Evolutionary conservation across 148 eudicot species (phyloP).

Genomic region (Persicaria tinctoria): DNA sequence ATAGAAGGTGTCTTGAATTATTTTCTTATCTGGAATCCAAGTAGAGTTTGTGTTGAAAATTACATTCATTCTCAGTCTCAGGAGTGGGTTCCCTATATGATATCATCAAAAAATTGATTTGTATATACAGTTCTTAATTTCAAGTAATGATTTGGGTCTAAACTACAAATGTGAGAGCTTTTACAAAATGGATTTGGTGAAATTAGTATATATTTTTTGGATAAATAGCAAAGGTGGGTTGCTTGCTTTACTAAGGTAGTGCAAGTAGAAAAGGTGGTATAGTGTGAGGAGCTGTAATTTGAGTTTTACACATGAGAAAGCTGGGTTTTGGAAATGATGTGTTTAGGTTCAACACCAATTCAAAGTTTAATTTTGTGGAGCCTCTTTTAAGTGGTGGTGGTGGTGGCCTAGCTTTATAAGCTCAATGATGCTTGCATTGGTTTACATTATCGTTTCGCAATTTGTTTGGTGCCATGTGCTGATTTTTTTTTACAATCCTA

Average conservation of each 20-base stretch:
- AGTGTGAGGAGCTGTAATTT: not conserved
- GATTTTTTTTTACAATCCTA: not conserved
- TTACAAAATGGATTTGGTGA: too few species aligned
- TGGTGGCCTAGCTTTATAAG: not conserved
- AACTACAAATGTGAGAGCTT: too few species aligned
- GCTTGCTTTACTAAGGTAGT: not conserved
- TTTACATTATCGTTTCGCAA: not conserved
- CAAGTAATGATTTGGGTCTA: too few species aligned
- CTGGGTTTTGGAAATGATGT: not conserved
- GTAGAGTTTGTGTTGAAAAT: too few species aligned
- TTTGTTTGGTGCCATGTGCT: too few species aligned
- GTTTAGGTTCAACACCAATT: not conserved
- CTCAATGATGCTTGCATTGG: not conserved
- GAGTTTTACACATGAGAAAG: slow-evolving; percentile 9
- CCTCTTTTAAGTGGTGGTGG: not conserved
- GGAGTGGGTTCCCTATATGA: too few species aligned
- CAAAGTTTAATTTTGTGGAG: not conserved
- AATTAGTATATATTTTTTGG: too few species aligned
- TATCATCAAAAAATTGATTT: too few species aligned
- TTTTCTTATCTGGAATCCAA: too few species aligned
- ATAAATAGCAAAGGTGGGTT: slow-evolving; percentile 4
- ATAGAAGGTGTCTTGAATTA: too few species aligned
- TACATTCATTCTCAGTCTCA: too few species aligned
- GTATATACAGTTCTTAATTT: too few species aligned
- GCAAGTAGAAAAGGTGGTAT: not conserved